Evolutionary conservation across 306 rosid species (phyloP).

Genomic region (Prunus campanulata): DNA sequence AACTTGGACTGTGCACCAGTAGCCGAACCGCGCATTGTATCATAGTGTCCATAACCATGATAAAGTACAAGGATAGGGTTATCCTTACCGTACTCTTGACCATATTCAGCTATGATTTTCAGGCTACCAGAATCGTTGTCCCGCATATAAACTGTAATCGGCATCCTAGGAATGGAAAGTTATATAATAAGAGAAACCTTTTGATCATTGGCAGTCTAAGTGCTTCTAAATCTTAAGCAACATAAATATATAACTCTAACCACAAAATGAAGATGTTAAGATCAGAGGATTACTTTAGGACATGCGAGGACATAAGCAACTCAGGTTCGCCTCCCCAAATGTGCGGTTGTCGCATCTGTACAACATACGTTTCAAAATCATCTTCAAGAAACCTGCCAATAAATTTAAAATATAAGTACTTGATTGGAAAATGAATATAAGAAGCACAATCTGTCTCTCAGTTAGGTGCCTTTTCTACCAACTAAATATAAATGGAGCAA

Average conservation of each 20-base stretch:
- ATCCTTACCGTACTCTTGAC: slow-evolving; percentile 69
- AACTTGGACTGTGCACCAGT: slow-evolving; percentile 1
- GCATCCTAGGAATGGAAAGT: slow-evolving; percentile 61
- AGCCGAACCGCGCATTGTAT: slow-evolving; percentile 36
- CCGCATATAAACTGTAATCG: slow-evolving; percentile 70
- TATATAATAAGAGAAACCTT: background rate
- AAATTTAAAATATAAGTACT: background rate
- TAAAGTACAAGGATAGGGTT: slow-evolving; percentile 64
- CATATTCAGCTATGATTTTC: slow-evolving; percentile 74
- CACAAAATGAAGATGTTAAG: no score
- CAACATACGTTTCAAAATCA: slow-evolving; percentile 66
- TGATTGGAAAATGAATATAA: background rate
- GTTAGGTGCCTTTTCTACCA: no score
- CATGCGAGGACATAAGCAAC: slow-evolving; percentile 82
- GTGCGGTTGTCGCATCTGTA: slow-evolving; percentile 67
- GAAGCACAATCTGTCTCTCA: background rate
- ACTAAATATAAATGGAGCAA: no score
- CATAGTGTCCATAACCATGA: slow-evolving; percentile 81
- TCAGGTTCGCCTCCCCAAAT: slow-evolving; percentile 93
- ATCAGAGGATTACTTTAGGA: slow-evolving; percentile 46
- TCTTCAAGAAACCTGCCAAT: slow-evolving; percentile 81
- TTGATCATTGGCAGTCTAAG: no score
- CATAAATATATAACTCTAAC: no score
- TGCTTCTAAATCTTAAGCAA: no score
- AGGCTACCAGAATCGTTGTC: slow-evolving; percentile 42